Conservation (phyloP, 2,329 filamentous ascomycete genomes). For the Leptographium flavum region DNA sequence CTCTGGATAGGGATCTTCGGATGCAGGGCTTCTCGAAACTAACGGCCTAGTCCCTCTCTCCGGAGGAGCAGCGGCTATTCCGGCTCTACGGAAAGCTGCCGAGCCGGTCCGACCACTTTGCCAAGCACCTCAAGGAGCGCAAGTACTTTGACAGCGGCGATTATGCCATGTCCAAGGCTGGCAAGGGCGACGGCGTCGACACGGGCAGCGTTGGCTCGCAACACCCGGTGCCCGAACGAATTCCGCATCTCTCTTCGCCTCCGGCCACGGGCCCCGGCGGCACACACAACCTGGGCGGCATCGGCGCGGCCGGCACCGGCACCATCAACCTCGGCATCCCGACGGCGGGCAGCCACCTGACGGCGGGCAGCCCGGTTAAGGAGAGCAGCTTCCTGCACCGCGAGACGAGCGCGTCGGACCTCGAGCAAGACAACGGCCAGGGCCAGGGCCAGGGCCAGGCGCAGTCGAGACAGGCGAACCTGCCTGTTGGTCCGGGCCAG, state of each 20-base stretch:
- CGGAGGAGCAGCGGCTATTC: constrained; percentile 93
- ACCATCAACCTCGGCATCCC: constrained; percentile 25
- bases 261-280: constrained; percentile 24
- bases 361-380: constrained; percentile 72
- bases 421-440: constrained; percentile 11
- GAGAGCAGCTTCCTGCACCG: constrained; percentile 78
- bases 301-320: constrained; percentile 16
- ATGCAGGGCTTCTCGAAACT: not conserved
- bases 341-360: constrained; percentile 28
- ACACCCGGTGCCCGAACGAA: constrained; percentile 89
- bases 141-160: constrained; percentile 98
- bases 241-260: constrained; percentile 72
- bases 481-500: constrained; percentile 8
- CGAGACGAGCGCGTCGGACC: constrained; percentile 57
- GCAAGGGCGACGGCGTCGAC: constrained; percentile 87
- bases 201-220: constrained; percentile 88
- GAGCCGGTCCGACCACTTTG: constrained; percentile 87
- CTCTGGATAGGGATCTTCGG: not conserved
- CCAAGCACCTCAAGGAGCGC: constrained; percentile 98
- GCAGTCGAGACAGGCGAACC: not conserved
- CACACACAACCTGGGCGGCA: constrained; percentile 15
- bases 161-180: constrained; percentile 92
- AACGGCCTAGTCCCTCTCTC: constrained; percentile 40
- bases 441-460: constrained; percentile 10
- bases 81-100: constrained; percentile 96